These are phyloP conservation scores for Metarhizium guizhouense DNA, from an alignment of 2,329 filamentous ascomycete species.

Conservation along the genomic window DNA sequence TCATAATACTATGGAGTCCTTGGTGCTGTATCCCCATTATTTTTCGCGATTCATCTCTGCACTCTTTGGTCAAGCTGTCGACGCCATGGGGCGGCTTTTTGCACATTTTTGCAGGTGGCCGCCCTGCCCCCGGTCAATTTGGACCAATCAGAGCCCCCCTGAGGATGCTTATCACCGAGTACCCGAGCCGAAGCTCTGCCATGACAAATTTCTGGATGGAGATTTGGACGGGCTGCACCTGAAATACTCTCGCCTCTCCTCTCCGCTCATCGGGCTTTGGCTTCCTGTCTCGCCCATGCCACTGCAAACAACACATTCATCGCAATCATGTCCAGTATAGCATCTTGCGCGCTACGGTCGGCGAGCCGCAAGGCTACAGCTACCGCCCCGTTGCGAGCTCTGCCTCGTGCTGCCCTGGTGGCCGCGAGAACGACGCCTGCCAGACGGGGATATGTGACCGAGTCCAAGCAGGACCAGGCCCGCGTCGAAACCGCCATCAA, in stretches of 20 bases:
- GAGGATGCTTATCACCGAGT: conserved; percentile 26
- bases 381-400: conserved; percentile 17
- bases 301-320: conserved; percentile 13
- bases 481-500: conserved; percentile 84
- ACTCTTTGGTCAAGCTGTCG: too few species aligned
- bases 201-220: conserved; percentile 27
- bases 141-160: conserved; percentile 21
- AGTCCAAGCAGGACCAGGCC: conserved; percentile 69
- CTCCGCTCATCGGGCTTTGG: conserved; percentile 9
- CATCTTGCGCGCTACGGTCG: conserved; percentile 66
- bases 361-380: conserved; percentile 49
- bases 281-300: conserved; percentile 9
- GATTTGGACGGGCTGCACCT: conserved; percentile 1
- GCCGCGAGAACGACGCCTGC: conserved; percentile 13
- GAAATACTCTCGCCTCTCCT: conserved; percentile 6
- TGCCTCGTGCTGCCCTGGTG: conserved; percentile 20
- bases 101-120: too few species aligned
- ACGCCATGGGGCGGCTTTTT: too few species aligned
- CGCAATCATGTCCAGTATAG: conserved; percentile 50
- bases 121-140: background rate
- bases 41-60: too few species aligned
- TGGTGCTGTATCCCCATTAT: too few species aligned
- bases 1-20: too few species aligned
- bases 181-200: conserved; percentile 21
- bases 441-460: conserved; percentile 69